Evolutionary conservation across 2,329 filamentous ascomycete species (phyloP).

Genomic region (Penicillium palitans): DNA sequence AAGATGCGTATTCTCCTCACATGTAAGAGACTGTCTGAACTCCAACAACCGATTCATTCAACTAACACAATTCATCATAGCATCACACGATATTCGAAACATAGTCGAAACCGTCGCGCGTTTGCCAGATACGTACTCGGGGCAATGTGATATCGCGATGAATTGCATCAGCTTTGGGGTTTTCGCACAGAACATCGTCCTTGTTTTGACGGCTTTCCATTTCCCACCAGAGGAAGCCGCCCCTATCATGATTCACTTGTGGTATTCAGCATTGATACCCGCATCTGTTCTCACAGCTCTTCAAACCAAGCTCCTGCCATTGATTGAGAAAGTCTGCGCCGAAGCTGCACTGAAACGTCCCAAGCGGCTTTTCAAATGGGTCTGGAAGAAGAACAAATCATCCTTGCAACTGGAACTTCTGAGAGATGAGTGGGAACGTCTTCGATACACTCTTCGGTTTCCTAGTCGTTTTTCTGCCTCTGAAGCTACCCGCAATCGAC

Average conservation of each 20-base stretch:
- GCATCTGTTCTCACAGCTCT: neutral
- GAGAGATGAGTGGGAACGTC: neutral
- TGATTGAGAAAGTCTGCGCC: neutral
- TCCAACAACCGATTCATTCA: neutral
- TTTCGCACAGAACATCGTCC: neutral
- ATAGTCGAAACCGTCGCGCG: neutral
- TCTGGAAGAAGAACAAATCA: neutral
- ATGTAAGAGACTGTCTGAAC: neutral
- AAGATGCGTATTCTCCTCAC: neutral
- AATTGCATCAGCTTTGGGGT: neutral
- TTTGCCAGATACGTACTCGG: neutral
- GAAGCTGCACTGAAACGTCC: neutral
- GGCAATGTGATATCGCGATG: neutral
- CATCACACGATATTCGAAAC: constrained; percentile 1
- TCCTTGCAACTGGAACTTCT: neutral
- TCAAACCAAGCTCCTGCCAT: neutral
- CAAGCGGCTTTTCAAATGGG: neutral
- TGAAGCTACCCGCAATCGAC: neutral
- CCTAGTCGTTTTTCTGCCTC: neutral
- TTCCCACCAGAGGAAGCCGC: neutral
- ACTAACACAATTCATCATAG: neutral
- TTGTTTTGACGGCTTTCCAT: neutral
- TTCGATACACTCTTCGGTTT: neutral
- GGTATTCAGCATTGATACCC: constrained; percentile 1
- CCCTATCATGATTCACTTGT: neutral